Evolutionary conservation across 768 basidiomycete genomes (phyloP).

Genomic region (Auricularia heimuer): DNA sequence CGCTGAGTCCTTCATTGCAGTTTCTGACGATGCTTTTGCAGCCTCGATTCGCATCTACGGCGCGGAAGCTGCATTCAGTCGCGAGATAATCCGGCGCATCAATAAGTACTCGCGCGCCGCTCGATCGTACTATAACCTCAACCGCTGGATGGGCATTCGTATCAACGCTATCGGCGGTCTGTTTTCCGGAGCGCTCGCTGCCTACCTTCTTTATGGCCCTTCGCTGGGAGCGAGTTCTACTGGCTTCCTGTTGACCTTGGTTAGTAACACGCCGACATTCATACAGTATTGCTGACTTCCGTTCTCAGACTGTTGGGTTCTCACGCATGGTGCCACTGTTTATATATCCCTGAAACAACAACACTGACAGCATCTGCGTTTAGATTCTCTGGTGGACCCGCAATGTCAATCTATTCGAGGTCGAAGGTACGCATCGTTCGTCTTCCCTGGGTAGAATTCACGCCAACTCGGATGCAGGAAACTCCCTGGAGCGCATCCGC

Average conservation of each 20-base stretch:
- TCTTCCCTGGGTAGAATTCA: background rate
- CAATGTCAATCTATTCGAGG: constrained; percentile 35
- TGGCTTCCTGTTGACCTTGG: constrained; percentile 33
- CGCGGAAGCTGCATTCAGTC: constrained; percentile 23
- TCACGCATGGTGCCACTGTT: constrained; percentile 24
- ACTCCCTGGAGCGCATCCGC: constrained; percentile 24
- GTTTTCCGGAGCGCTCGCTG: constrained; percentile 23
- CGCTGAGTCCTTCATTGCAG: background rate
- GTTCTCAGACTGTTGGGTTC: constrained; percentile 32
- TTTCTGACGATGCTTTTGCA: constrained; percentile 3
- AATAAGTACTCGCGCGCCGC: constrained; percentile 23
- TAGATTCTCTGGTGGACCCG: constrained; percentile 32
- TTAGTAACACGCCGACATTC: constrained; percentile 6
- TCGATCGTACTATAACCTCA: constrained; percentile 22
- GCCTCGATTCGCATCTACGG: constrained; percentile 34
- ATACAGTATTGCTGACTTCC: background rate
- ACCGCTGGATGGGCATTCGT: constrained; percentile 21
- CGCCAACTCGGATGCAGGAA: too few relatives aligned
- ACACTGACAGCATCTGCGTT: background rate
- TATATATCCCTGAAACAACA: background rate
- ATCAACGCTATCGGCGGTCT: constrained; percentile 32
- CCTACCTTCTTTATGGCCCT: constrained; percentile 39
- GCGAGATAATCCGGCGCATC: constrained; percentile 22
- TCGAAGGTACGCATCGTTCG: constrained; percentile 22
- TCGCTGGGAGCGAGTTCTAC: constrained; percentile 31